phyloP scores from a whole-genome alignment of 768 basidiomycete genomes.

The Sistotremastrum suecicum region DNA sequence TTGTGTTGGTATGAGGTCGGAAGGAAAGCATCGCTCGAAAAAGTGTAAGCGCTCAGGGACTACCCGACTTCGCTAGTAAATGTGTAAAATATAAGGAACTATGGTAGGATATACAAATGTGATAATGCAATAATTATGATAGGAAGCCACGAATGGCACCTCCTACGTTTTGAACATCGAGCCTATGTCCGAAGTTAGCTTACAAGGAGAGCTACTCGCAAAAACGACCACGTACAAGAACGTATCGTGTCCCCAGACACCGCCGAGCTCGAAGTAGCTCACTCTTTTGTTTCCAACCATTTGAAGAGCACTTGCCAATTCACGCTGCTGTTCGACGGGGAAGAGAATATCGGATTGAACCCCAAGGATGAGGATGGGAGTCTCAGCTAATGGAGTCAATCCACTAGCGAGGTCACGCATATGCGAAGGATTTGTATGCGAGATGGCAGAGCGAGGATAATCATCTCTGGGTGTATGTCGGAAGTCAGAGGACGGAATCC shows the following conservation, averaged over 20 bases:
- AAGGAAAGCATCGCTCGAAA: too few relatives aligned
- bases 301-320: conserved; percentile 82
- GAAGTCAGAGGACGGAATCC: conserved; percentile 8
- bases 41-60: too few relatives aligned
- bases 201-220: conserved; percentile 1
- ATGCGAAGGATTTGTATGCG: conserved; percentile 60
- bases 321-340: conserved; percentile 93
- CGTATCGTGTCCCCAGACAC: conserved; percentile 99
- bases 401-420: conserved; percentile 67
- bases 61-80: too few relatives aligned
- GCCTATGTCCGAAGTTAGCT: conserved; percentile 21
- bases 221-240: conserved; percentile 53
- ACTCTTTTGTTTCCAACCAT: conserved; percentile 82
- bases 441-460: conserved; percentile 11
- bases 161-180: conserved; percentile 83
- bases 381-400: conserved; percentile 56
- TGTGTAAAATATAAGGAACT: too few relatives aligned
- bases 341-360: conserved; percentile 96
- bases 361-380: conserved; percentile 76
- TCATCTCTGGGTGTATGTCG: conserved; percentile 10
- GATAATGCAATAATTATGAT: conserved; percentile 21
- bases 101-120: too few relatives aligned
- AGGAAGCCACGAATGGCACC: conserved; percentile 86
- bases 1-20: too few relatives aligned
- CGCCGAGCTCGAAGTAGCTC: conserved; percentile 93